Base-by-base conservation (phyloP, 169 alveolate genomes). In the Cryptosporidium meleagridis region DNA sequence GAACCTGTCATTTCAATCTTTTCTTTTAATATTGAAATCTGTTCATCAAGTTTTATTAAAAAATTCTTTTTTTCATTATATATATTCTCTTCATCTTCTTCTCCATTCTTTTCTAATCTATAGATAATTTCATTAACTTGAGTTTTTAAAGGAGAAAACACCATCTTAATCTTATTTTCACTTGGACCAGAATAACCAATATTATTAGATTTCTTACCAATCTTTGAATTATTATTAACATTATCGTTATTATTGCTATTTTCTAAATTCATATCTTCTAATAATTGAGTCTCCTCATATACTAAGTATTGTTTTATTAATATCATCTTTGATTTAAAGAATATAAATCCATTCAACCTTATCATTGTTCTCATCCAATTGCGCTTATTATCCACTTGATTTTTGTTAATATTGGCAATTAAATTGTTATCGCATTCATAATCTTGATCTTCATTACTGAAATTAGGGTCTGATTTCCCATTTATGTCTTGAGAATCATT, bases 121-220 rank as follows among this genome's bases (percentile, higher is more conserved):
- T 80, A 35, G 37, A 80, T 18, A 10, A 80, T 80, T 21, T 80
- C 89, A n/a, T 41, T 23, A 23, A 80, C 59, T 18, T 41, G 44
- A 14, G 37, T 31, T 51, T 80, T 80, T 14, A 80, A 26, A 16
- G 89, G 89, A 37, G 65, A 41, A 39, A 80, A 61, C 29, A 80
- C 21, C 68, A 80, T 62, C 44, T 31, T 59, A 21, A 80, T 65
- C 45, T 80, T 80, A 26, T 59, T 65, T 33, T 59, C 89, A 67
- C 31, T 67, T 12, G 89, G 89, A 80, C 89, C 89, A 26, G 75
- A 80, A 48, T 62, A 80, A 2, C 89, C 89, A 61, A 29, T 48
- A 44, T 80, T 80, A 65, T 29, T 80, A 18, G 52, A 73, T 37
- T 41, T 73, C 37, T 59, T 73, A 2, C 29, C 67, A 23, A 55